Percentiles rank a stretch among this genome's conserved stretches.
Conservation (phyloP, 768 basidiomycete genomes). For the Russula abietina region DNA sequence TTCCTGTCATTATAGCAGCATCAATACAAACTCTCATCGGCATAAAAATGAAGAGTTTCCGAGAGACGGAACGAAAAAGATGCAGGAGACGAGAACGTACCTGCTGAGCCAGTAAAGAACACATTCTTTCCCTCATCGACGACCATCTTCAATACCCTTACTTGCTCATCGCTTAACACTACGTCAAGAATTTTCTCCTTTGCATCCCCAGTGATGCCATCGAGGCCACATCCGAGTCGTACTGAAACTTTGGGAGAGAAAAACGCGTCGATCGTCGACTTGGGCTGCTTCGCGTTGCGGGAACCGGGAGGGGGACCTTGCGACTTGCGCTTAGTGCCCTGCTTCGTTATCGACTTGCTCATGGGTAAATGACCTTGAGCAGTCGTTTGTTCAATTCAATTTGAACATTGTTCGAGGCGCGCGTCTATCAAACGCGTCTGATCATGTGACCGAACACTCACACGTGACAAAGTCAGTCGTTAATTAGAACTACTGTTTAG, state of each 20-base stretch:
- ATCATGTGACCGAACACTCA: constrained; percentile 20
- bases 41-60: neutral
- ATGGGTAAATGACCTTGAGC: neutral
- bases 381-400: neutral
- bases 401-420: neutral
- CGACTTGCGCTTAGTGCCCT: constrained; percentile 31
- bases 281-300: constrained; percentile 29
- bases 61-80: neutral
- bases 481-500: neutral
- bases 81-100: constrained; percentile 34
- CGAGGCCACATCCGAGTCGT: constrained; percentile 19
- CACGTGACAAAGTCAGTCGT: too few species aligned
- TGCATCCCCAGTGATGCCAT: constrained; percentile 18
- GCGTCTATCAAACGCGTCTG: constrained; percentile 1
- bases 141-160: constrained; percentile 43
- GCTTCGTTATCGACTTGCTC: constrained; percentile 11
- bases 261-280: constrained; percentile 33
- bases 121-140: constrained; percentile 54
- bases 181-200: constrained; percentile 32
- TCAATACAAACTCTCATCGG: neutral
- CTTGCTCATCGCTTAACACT: constrained; percentile 49
- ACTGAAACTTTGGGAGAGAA: constrained; percentile 31
- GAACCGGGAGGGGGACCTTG: constrained; percentile 19
- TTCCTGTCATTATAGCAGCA: constrained; percentile 36
- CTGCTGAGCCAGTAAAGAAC: constrained; percentile 68